Percentiles rank a stretch among this genome's conserved stretches.
These are phyloP conservation scores for Hsuehochloa calcarea DNA, from an alignment of 176 grass and related monocot species.

Conservation along the genomic window DNA sequence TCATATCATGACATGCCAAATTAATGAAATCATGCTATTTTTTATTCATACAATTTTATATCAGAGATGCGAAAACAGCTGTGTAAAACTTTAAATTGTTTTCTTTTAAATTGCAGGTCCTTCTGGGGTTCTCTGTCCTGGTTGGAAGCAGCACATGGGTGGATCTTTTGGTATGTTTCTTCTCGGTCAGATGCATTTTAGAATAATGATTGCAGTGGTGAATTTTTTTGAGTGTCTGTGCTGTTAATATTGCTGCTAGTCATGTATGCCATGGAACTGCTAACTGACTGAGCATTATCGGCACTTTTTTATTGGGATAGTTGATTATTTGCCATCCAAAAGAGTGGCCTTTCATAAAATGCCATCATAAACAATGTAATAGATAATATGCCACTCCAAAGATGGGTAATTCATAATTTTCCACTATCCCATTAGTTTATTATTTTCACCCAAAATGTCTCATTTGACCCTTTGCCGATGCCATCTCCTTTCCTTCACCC, in stretches of 20 bases:
- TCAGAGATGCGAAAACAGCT: background rate
- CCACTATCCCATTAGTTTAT: too few relatives aligned
- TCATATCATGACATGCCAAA: background rate
- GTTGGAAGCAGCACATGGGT: conserved; percentile 98
- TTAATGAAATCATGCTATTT: background rate
- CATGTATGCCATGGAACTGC: background rate
- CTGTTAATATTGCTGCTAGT: background rate
- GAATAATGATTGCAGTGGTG: background rate
- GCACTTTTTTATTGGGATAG: too few relatives aligned
- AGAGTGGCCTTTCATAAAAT: too few relatives aligned
- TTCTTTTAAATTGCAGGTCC: conserved; percentile 53
- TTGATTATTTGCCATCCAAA: too few relatives aligned
- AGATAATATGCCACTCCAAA: too few relatives aligned
- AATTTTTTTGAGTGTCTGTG: background rate
- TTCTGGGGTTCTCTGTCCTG: conserved; percentile 96
- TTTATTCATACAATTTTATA: background rate
- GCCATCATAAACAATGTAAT: too few relatives aligned
- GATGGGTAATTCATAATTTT: too few relatives aligned
- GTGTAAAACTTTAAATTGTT: background rate
- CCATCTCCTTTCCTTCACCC: too few relatives aligned
- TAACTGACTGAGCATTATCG: background rate
- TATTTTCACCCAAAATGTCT: too few relatives aligned
- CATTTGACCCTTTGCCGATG: too few relatives aligned
- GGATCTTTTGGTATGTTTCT: conserved; percentile 82
- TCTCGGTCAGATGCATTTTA: conserved; percentile 14